phyloP scores from a whole-genome alignment of 2,329 filamentous ascomycete species.

The Aphanoascus verrucosus region DNA sequence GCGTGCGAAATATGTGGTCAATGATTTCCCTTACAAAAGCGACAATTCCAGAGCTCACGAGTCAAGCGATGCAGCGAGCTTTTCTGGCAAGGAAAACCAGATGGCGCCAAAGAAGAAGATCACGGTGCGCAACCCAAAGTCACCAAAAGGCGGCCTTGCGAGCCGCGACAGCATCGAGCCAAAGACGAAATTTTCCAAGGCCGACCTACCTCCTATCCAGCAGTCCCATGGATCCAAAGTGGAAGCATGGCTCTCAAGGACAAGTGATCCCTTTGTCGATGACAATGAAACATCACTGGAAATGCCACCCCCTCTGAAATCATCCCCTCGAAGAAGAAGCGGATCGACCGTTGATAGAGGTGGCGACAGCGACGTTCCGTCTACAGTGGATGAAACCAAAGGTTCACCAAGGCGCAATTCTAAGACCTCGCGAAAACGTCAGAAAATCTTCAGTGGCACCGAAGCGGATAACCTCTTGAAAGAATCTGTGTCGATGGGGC shows the following conservation, averaged over 20 bases:
- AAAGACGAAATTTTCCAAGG: conserved; percentile 37
- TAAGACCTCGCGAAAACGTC: background rate
- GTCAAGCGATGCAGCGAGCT: conserved; percentile 28
- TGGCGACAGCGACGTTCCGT: background rate
- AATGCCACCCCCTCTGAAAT: conserved; percentile 13
- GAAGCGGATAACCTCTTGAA: background rate
- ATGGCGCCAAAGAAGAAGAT: conserved; percentile 23
- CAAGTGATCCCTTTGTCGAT: conserved; percentile 47
- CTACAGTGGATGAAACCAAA: background rate
- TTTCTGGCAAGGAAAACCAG: conserved; percentile 31
- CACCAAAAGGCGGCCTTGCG: conserved; percentile 34
- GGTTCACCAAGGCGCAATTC: background rate
- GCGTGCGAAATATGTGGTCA: conserved; percentile 10
- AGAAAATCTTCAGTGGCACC: background rate
- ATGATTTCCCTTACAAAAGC: conserved; percentile 11
- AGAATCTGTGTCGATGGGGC: background rate
- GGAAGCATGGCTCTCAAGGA: conserved; percentile 51
- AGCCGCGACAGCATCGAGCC: conserved; percentile 37
- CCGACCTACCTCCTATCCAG: conserved; percentile 31
- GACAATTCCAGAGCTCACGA: conserved; percentile 2
- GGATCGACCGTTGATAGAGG: background rate
- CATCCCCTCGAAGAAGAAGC: background rate
- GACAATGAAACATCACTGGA: conserved; percentile 21
- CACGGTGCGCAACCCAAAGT: conserved; percentile 20
- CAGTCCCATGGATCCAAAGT: conserved; percentile 42